Base-by-base conservation (phyloP, 1,284 basidiomycete species). In the Moniliophthora roreri region DNA sequence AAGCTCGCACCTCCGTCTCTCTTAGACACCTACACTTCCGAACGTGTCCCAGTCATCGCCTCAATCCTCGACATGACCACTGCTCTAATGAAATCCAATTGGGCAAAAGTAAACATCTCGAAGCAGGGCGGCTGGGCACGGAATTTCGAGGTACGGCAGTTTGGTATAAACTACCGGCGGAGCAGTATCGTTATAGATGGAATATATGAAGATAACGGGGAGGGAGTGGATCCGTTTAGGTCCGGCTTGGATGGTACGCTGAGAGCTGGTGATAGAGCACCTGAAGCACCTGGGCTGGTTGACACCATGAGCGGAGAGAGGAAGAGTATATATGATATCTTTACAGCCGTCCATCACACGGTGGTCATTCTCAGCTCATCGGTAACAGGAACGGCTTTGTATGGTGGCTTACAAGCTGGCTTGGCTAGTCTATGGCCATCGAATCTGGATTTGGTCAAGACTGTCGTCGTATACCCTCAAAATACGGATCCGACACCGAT, bases 161-260 rank as follows among this genome's bases (percentile, higher is more conserved):
- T 78, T 36, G 76, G 76, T 1, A 68, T 79, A 34, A 79, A 79
- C 60, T 79, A 75, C 54, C 69, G 77, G 18, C 73, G 73, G 69
- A 79, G 77, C 58, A 63, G 70, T 3, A 69, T 78, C 45, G 68
- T 78, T 20, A 36, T 75, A n/a, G 75, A 79, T 49, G 74, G 73
- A 48, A 58, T 65, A 50, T 44, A 60, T 13, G 48, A 60, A 21
- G 66, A 63, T 32, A 57, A 48, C 9, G 58, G 56, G 4, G 57
- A 63, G 16, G 62, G n/a, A 1, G 32, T 54, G 21, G 57, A 60
- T 49, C 52, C 65, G 28, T 63, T 65, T 44, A 51, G 60, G 4
- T 46, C 32, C 18, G 53, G 51, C 5, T 62, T 60, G 3, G 59
- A 56, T 7, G 60, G 58, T 4, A 23, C 20, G 16, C 9, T 63